Evolutionary conservation across 2,329 filamentous ascomycete genomes (phyloP), one percentile per base, ranked within the genome.

Genomic region (Colletotrichum siamense): DNA sequence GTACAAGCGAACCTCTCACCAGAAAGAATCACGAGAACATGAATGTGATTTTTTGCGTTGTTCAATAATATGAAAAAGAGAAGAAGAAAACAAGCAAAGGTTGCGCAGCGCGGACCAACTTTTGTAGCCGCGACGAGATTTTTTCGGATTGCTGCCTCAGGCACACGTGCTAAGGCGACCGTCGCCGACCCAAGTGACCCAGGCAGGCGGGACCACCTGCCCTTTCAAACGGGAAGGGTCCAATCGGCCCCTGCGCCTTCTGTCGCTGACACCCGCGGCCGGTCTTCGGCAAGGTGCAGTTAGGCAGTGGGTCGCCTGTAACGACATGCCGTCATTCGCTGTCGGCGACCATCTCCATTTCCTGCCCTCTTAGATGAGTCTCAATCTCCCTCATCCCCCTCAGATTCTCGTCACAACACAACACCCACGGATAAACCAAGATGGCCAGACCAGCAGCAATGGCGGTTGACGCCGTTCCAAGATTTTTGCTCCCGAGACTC

Each of bases 401-500:
- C 63, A 30, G 44, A 4, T 26, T 57, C 24, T 36, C 18, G 52
- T n/a, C 62, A 63, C 30, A n/a, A 36, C 26, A 30, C 62, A 18
- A 67, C 73, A 64, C 22, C 16, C 18, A 49, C 28, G 16, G 24
- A 7, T 10, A 64, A 28, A 63, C 24, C 70, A 73, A 39, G 30
- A 84, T 85, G 83, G 81, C 81, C 32, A 77, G 78, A 30, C 78
- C 81, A 10, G 79, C 77, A 55, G 64, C 79, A 67, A 75, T 79
- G 70, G 81, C 85, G 12, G 81, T 83, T 3, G 87, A 88, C 73
- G 82, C 86, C 49, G 80, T 91, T 12, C 90, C 90, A 22, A 85
- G 87, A 34, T 92, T 91, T 77, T 84, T 92, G 15, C 87, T 91
- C 18, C 90, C 90, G 5, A 87, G 88, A 26, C 83, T 92, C 24